A percentile compares a stretch with the other conserved stretches of the same genome.
phyloP scores from a whole-genome alignment of 2,329 filamentous ascomycete species.

The Scortechinia acanthostroma region DNA sequence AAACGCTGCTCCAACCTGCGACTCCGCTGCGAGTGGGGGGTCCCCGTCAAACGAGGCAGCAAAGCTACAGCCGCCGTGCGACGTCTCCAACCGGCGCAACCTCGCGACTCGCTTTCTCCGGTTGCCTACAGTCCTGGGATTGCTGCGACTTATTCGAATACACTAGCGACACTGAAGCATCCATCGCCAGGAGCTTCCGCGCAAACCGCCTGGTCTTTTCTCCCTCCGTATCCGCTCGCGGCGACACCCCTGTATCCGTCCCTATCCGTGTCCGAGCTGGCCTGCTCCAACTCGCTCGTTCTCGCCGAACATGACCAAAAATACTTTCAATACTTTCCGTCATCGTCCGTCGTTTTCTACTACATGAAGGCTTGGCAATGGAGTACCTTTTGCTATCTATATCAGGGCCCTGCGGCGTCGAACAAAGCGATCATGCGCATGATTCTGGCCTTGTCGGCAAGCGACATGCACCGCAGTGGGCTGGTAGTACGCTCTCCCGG shows the following conservation, averaged over 20 bases:
- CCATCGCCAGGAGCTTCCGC: too few relatives aligned
- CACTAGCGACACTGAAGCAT: too few relatives aligned
- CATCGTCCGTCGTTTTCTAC: conserved; percentile 19
- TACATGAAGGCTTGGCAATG: conserved; percentile 26
- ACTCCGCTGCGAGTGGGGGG: conserved; percentile 20
- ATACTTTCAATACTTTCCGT: conserved; percentile 21
- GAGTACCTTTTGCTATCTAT: conserved; percentile 24
- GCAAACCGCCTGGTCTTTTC: background rate
- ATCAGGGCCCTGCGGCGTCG: conserved; percentile 19
- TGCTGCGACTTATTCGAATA: too few relatives aligned
- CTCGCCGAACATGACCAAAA: conserved; percentile 20
- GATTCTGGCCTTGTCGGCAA: conserved; percentile 23
- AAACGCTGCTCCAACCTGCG: conserved; percentile 17
- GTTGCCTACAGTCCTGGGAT: too few relatives aligned
- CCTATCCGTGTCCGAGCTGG: conserved; percentile 9
- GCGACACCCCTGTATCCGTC: conserved; percentile 6
- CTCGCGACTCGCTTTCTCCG: background rate
- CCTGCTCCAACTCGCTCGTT: conserved; percentile 20
- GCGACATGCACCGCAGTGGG: conserved; percentile 22
- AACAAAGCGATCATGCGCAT: conserved; percentile 27
- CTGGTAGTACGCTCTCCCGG: conserved; percentile 6
- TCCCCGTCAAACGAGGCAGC: conserved; percentile 12
- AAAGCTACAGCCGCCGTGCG: conserved; percentile 6
- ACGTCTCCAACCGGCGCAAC: conserved; percentile 1
- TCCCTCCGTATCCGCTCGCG: background rate